These are phyloP conservation scores for Pythium rishiriense DNA, from an alignment of 352 stramenopile species.

Conservation along the genomic window DNA sequence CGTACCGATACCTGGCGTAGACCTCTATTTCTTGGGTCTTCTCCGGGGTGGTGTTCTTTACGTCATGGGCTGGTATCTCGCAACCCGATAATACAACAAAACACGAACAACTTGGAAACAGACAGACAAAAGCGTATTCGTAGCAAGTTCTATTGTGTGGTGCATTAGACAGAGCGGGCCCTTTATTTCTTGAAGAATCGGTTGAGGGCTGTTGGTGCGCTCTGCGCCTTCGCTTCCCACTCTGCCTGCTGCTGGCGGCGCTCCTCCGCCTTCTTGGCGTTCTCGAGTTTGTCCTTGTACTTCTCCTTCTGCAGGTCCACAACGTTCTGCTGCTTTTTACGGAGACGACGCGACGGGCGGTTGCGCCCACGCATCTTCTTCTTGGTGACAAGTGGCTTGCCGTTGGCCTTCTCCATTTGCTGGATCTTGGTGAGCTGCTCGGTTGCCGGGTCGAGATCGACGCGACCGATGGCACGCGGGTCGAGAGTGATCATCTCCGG, in stretches of 20 bases:
- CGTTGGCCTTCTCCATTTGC: constrained; percentile 76
- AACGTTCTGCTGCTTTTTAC: constrained; percentile 98
- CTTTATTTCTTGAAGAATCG: constrained; percentile 88
- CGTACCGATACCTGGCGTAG: constrained; percentile 96
- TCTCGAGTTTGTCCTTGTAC: constrained; percentile 83
- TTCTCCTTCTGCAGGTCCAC: constrained; percentile 94
- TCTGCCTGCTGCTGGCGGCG: constrained; percentile 71
- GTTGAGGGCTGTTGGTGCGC: constrained; percentile 77
- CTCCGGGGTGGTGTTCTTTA: not conserved
- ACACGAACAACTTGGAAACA: not conserved
- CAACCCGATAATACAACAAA: constrained; percentile 6
- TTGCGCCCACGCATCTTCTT: constrained; percentile 98
- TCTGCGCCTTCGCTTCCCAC: constrained; percentile 79
- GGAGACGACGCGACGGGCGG: constrained; percentile 95
- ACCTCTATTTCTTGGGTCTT: constrained; percentile 3
- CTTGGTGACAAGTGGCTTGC: constrained; percentile 71
- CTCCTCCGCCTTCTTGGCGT: constrained; percentile 74
- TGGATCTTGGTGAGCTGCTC: constrained; percentile 84
- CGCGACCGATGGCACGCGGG: constrained; percentile 90
- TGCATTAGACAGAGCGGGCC: constrained; percentile 4
- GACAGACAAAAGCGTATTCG: constrained; percentile 16
- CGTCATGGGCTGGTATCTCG: constrained; percentile 1
- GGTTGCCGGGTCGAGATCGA: constrained; percentile 90
- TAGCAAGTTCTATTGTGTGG: constrained; percentile 18
- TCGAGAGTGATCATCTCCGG: constrained; percentile 98